Conservation (phyloP, 805 yeast species). For the Ogataea naganishii region DNA sequence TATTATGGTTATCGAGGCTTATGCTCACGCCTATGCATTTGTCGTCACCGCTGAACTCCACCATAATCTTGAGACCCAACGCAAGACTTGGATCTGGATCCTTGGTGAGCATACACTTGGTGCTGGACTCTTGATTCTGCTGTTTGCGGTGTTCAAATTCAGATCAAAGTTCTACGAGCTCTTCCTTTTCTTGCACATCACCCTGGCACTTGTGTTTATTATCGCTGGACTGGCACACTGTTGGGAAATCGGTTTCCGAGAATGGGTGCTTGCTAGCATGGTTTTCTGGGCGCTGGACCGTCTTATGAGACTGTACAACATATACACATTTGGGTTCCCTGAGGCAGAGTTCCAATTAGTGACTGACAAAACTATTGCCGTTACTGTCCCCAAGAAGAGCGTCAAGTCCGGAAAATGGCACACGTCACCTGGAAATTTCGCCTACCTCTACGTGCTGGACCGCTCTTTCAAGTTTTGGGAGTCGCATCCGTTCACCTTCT, state of each 20-base stretch:
- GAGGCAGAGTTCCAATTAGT: constrained; percentile 11
- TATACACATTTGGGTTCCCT: constrained; percentile 20
- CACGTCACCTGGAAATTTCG: constrained; percentile 49
- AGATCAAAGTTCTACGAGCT: constrained; percentile 41
- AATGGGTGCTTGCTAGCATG: constrained; percentile 29
- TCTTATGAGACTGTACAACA: constrained; percentile 24
- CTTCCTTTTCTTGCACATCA: constrained; percentile 33
- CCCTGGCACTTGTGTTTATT: constrained; percentile 34
- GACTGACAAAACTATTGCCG: constrained; percentile 12
- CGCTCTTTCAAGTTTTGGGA: constrained; percentile 42
- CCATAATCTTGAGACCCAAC: constrained; percentile 3
- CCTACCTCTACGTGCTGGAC: constrained; percentile 39
- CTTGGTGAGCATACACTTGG: constrained; percentile 22
- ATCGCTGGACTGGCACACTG: constrained; percentile 41
- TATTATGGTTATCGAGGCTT: constrained; percentile 16
- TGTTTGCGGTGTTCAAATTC: constrained; percentile 37
- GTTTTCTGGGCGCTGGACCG: constrained; percentile 35
- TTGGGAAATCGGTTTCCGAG: constrained; percentile 28
- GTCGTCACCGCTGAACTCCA: constrained; percentile 19
- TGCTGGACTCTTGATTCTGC: constrained; percentile 31
- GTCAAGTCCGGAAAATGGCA: constrained; percentile 26
- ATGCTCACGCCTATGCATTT: constrained; percentile 21
- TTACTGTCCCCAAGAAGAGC: constrained; percentile 31
- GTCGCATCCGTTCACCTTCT: constrained; percentile 54
- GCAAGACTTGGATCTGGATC: constrained; percentile 7